phyloP scores from a whole-genome alignment of 2,329 filamentous ascomycete genomes.

The Myriosclerotinia duriaeana region DNA sequence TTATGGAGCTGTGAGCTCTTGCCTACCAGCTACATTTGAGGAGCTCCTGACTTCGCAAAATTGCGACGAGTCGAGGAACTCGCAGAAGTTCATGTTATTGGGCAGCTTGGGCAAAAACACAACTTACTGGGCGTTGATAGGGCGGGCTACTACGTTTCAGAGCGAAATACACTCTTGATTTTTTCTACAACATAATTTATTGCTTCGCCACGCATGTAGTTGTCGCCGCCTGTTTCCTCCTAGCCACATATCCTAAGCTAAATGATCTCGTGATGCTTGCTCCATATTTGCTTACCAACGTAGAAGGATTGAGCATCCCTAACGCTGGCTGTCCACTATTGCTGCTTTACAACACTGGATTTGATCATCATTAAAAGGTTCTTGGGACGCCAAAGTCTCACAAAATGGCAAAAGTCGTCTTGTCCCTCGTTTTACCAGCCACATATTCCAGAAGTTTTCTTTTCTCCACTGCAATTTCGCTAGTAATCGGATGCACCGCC shows the following conservation, averaged over 20 bases:
- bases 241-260: not conserved
- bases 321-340: not conserved
- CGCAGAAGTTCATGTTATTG: not conserved
- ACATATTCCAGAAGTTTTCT: conserved; percentile 13
- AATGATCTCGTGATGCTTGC: conserved; percentile 2
- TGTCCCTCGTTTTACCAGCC: not conserved
- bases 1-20: not conserved
- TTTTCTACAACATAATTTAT: not conserved
- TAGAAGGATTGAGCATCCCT: not conserved
- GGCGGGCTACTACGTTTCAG: conserved; percentile 14
- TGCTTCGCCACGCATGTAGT: conserved; percentile 21
- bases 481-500: conserved; percentile 5
- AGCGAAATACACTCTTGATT: not conserved
- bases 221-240: not conserved
- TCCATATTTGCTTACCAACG: not conserved
- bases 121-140: conserved; percentile 12
- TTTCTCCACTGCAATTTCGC: conserved; percentile 10
- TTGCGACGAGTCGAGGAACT: not conserved
- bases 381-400: not conserved
- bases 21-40: not conserved
- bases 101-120: not conserved
- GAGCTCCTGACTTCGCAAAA: not conserved
- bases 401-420: not conserved
- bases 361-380: not conserved
- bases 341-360: not conserved